Conservation (phyloP, 108 stramenopile genomes). For the Chaetoceros tenuissimus region DNA sequence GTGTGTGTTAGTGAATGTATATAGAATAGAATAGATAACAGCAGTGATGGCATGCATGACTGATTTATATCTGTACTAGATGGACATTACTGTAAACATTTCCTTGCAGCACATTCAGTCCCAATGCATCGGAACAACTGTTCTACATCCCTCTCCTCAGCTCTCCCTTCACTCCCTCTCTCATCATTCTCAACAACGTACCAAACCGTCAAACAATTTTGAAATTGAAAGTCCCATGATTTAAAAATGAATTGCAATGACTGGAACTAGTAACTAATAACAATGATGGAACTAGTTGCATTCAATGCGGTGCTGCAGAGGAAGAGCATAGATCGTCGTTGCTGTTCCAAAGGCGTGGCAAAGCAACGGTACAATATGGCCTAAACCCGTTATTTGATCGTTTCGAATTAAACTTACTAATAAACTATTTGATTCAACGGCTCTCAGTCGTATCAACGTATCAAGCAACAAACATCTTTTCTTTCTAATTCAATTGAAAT, state of each 20-base stretch:
- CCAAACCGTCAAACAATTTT: slow-evolving; percentile 83
- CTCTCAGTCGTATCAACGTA: not conserved
- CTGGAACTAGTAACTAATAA: not conserved
- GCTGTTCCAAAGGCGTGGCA: no score
- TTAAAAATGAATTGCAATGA: slow-evolving; percentile 1
- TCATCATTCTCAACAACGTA: slow-evolving; percentile 21
- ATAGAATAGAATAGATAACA: not conserved
- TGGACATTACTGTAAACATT: not conserved
- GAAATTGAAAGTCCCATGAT: slow-evolving; percentile 89
- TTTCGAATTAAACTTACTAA: not conserved
- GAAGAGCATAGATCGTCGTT: no score
- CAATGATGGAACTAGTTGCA: no score
- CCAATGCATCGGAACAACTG: slow-evolving; percentile 1
- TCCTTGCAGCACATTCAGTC: not conserved
- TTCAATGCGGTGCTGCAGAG: no score
- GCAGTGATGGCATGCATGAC: not conserved
- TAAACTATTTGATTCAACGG: not conserved
- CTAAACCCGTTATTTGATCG: not conserved
- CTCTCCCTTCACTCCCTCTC: slow-evolving; percentile 6
- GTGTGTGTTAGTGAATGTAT: not conserved
- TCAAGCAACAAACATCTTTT: not conserved
- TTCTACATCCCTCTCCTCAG: not conserved
- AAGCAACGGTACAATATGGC: not conserved
- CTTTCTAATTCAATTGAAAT: not conserved
- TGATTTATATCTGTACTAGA: no score